These are phyloP conservation scores for Fragosphaeria purpurea DNA, from an alignment of 2,329 filamentous ascomycete species.

Conservation along the genomic window DNA sequence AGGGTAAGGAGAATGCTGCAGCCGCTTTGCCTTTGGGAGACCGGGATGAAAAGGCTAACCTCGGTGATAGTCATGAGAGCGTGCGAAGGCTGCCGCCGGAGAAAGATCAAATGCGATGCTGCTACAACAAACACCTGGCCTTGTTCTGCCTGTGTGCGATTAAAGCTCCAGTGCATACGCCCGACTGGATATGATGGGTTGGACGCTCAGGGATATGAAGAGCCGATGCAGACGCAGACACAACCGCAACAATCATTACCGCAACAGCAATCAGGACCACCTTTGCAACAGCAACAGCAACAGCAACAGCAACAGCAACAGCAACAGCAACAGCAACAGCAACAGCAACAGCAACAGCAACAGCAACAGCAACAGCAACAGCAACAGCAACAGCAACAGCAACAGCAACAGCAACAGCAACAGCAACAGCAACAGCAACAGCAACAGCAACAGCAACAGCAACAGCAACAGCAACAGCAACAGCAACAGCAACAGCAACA, in stretches of 20 bases:
- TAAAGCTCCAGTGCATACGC: slow-evolving; percentile 88
- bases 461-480: slow-evolving; percentile 23
- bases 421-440: slow-evolving; percentile 15
- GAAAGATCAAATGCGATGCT: slow-evolving; percentile 97
- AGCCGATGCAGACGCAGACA: slow-evolving; percentile 44
- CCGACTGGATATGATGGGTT: slow-evolving; percentile 70
- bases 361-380: slow-evolving; percentile 25
- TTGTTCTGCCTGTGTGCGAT: slow-evolving; percentile 81
- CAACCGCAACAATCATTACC: slow-evolving; percentile 21
- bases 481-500: slow-evolving; percentile 25
- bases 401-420: slow-evolving; percentile 26
- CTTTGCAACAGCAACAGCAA: not conserved
- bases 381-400: slow-evolving; percentile 35
- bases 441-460: slow-evolving; percentile 19
- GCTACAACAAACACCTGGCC: slow-evolving; percentile 97
- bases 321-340: slow-evolving; percentile 26
- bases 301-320: slow-evolving; percentile 16
- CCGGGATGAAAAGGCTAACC: not conserved
- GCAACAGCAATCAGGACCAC: slow-evolving; percentile 13
- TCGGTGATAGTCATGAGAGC: slow-evolving; percentile 79
- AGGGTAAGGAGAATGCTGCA: slow-evolving; percentile 49
- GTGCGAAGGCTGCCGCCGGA: slow-evolving; percentile 85
- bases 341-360: slow-evolving; percentile 20
- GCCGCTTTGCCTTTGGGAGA: too few species aligned
- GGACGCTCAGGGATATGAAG: slow-evolving; percentile 38